A percentile compares a stretch with the other conserved stretches of the same genome.
Conservation (phyloP, 78 protist species). For the Planoprotostelium fungivorum region DNA sequence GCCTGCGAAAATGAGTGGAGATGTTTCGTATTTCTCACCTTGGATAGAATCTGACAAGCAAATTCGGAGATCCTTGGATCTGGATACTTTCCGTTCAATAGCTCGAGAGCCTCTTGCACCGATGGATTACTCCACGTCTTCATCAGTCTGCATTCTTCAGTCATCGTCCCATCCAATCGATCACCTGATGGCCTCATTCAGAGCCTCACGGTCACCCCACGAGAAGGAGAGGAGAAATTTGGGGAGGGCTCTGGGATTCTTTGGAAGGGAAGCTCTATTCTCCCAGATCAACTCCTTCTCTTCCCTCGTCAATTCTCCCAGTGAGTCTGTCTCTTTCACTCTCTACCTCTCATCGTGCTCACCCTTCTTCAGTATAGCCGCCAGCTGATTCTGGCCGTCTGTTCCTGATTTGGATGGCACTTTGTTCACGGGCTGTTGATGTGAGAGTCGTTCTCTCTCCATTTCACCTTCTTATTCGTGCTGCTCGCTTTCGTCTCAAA, state of each 20-base stretch:
- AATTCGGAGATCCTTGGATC: conserved; percentile 37
- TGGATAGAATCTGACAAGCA: background rate
- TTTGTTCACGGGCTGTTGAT: too few species aligned
- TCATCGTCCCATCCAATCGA: conserved; percentile 14
- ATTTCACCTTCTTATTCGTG: too few species aligned
- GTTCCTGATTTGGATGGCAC: too few species aligned
- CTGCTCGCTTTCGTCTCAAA: too few species aligned
- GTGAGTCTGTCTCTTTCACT: background rate
- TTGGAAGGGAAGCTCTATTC: background rate
- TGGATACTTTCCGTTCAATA: conserved; percentile 64
- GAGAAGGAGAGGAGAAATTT: background rate
- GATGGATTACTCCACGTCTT: background rate
- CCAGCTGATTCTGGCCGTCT: too few species aligned
- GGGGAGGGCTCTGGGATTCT: background rate
- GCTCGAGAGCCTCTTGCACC: conserved; percentile 36
- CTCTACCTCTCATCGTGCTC: background rate
- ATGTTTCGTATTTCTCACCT: conserved; percentile 47
- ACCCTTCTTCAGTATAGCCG: too few species aligned
- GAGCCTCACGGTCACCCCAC: background rate
- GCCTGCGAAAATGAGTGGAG: conserved; percentile 54
- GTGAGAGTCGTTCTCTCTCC: too few species aligned
- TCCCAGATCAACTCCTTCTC: background rate
- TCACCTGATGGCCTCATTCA: background rate
- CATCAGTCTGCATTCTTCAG: background rate
- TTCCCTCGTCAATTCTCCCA: background rate